Evolutionary conservation across 208 protist species (phyloP), one percentile per base, ranked within the genome.

Genomic region (Leishmania major): DNA sequence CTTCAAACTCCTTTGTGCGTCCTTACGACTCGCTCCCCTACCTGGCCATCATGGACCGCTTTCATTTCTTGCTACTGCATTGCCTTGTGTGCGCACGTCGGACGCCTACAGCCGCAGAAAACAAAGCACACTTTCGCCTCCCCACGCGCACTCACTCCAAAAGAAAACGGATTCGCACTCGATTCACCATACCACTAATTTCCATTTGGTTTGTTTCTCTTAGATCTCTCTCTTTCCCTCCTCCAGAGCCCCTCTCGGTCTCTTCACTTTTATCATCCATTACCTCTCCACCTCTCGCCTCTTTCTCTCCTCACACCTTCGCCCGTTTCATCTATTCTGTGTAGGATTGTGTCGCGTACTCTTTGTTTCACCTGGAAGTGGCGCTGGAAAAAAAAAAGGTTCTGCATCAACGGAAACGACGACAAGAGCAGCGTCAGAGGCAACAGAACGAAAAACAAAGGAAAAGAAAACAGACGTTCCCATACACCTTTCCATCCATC

Each of bases 251-350:
- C 35, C 47, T 77, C 51, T 62, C 51, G 31, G 15, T n/a, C 49
- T 77, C 31, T 22, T 62, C 51, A 77, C n/a, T 47, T 47, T 62
- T 35, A 62, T 77, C 35, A 77, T 62, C 73, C 73, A 62, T 77
- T 55, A 77, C 15, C 47, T 7, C 45, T 51, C 69, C 49, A 72
- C 40, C 17, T 40, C 15, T 43, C 31, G 35, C 22, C 22, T 25
- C 7, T 72, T 1, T 15, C 59, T 31, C 64, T 72, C 37, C 31
- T 53, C 31, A 53, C 45, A 74, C 47, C 37, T 31, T 11, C 22
- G 17, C 25, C 40, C 40, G 2, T 51, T 31, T 31, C 51, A 55
- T 72, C 17, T 15, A 15, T n/a, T 22, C 28, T 74, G 55, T 53
- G 70, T 74, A 74, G 70, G 70, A 35, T 55, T 53, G 70, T 35